These are phyloP conservation scores for Penicillium antarcticum DNA, from an alignment of 495 filamentous ascomycete genomes.

Conservation along the genomic window DNA sequence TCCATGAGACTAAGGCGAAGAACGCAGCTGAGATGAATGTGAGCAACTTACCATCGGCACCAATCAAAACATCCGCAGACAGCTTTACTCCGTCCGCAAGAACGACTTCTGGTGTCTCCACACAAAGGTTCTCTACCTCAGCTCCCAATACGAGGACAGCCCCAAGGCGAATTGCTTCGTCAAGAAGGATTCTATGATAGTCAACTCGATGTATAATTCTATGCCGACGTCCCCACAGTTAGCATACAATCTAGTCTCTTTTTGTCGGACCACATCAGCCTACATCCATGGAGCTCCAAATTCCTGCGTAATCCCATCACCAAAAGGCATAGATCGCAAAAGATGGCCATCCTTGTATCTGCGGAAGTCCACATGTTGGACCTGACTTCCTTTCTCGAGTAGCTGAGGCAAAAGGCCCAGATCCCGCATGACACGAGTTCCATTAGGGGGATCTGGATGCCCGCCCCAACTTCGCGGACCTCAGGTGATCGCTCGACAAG, in stretches of 20 bases:
- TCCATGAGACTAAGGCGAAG: slow-evolving; percentile 14
- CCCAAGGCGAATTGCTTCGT: slow-evolving; percentile 47
- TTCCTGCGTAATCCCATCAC: slow-evolving; percentile 11
- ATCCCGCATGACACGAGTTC: slow-evolving; percentile 37
- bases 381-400: slow-evolving; percentile 37
- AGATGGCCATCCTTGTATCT: slow-evolving; percentile 50
- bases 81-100: too few relatives aligned
- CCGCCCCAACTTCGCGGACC: slow-evolving; percentile 48
- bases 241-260: too few relatives aligned
- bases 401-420: slow-evolving; percentile 47
- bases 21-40: neutral
- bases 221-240: too few relatives aligned
- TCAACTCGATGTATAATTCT: too few relatives aligned
- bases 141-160: too few relatives aligned
- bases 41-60: too few relatives aligned
- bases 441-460: slow-evolving; percentile 56
- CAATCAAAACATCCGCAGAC: too few relatives aligned
- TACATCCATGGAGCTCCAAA: slow-evolving; percentile 26
- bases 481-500: slow-evolving; percentile 55
- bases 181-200: too few relatives aligned
- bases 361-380: slow-evolving; percentile 47
- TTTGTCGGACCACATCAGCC: slow-evolving; percentile 9
- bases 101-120: too few relatives aligned
- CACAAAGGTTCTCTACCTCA: too few relatives aligned
- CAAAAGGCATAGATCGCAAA: slow-evolving; percentile 29